phyloP scores from a whole-genome alignment of 371 early-diverging fungal genomes.

The Mortierella sp. region DNA sequence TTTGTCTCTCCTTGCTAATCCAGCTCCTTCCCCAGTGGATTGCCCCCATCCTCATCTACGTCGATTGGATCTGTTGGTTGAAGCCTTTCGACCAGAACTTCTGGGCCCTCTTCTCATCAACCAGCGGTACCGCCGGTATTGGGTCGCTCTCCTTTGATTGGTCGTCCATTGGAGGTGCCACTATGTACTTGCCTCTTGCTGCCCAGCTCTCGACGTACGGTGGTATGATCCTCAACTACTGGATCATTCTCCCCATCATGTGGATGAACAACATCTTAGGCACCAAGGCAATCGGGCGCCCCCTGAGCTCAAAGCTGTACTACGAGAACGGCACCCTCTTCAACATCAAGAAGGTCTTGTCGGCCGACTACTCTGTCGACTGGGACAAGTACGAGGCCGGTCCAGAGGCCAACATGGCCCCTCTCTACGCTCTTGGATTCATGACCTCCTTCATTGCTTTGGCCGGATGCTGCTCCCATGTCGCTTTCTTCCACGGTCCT shows the following conservation, averaged over 20 bases:
- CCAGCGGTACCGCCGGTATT: slow-evolving; percentile 70
- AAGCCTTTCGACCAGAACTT: slow-evolving; percentile 56
- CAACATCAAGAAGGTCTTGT: slow-evolving; percentile 66
- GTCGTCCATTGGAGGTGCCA: slow-evolving; percentile 68
- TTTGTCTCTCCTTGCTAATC: too few relatives aligned
- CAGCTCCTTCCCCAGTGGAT: slow-evolving; percentile 70
- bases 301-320: slow-evolving; percentile 66
- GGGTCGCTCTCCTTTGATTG: slow-evolving; percentile 81
- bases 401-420: slow-evolving; percentile 79
- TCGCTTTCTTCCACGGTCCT: slow-evolving; percentile 64
- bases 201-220: slow-evolving; percentile 38
- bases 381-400: slow-evolving; percentile 68
- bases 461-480: slow-evolving; percentile 75
- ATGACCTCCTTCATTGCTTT: slow-evolving; percentile 73
- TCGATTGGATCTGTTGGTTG: slow-evolving; percentile 75
- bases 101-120: slow-evolving; percentile 48
- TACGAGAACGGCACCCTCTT: slow-evolving; percentile 65
- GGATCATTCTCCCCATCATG: slow-evolving; percentile 77
- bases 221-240: slow-evolving; percentile 76
- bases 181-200: slow-evolving; percentile 35
- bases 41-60: slow-evolving; percentile 65
- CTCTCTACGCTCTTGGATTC: slow-evolving; percentile 79
- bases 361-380: slow-evolving; percentile 61
- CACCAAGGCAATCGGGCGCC: slow-evolving; percentile 63
- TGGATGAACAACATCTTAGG: slow-evolving; percentile 77